A percentile compares a stretch with the other conserved stretches of the same genome.
phyloP scores from a whole-genome alignment of 129 eudicot species.

The Silybum marianum region DNA sequence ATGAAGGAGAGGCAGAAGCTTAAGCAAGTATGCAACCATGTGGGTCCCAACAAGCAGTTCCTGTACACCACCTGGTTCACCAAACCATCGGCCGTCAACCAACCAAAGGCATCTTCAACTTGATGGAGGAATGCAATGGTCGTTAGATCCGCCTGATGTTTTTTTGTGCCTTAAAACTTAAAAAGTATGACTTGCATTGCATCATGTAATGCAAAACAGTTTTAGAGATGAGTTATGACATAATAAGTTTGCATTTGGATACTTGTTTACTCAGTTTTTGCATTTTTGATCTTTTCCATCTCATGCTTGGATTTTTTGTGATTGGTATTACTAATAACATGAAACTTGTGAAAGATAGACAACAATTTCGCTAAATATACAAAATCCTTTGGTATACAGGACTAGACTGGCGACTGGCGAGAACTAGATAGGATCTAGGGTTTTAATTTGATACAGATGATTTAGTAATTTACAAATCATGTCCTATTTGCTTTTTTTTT shows the following conservation, averaged over 20 bases:
- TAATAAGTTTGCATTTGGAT: conserved; percentile 12
- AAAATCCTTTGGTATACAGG: not conserved
- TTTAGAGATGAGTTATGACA: conserved; percentile 20
- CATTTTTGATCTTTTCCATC: not conserved
- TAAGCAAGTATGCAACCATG: conserved; percentile 85
- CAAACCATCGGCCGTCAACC: conserved; percentile 49
- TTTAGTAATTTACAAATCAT: not conserved
- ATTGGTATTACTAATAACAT: not conserved
- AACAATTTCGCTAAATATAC: not conserved
- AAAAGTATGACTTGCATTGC: conserved; percentile 11
- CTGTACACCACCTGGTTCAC: conserved; percentile 95
- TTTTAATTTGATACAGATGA: not conserved
- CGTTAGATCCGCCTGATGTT: not conserved
- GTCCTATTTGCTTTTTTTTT: not conserved
- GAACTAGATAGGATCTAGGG: not conserved
- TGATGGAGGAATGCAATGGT: not conserved
- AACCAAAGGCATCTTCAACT: conserved; percentile 38
- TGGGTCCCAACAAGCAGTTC: conserved; percentile 82
- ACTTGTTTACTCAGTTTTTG: not conserved
- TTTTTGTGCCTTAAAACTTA: not conserved
- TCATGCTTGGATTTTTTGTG: not conserved
- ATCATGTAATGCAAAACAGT: conserved; percentile 13
- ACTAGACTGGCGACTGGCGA: not conserved
- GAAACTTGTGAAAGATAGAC: not conserved
- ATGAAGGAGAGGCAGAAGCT: conserved; percentile 97